Base-by-base conservation (phyloP, 2,329 filamentous ascomycete genomes). In the Polytolypa hystricis region DNA sequence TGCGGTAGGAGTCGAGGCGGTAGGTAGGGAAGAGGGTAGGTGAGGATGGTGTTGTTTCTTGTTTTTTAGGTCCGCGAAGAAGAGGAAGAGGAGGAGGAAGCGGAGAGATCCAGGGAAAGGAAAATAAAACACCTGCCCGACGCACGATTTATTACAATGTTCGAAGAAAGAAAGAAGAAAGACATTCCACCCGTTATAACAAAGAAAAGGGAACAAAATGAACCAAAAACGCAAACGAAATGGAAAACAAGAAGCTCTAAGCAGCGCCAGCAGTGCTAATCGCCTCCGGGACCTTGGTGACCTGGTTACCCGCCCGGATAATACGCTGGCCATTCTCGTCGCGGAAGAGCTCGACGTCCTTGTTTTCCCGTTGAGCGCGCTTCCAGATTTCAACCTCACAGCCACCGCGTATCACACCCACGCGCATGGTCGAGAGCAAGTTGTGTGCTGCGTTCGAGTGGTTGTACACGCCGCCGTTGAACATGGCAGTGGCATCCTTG, bases 381-480 rank as follows among this genome's bases (percentile, higher is more conserved):
- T 91, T 91, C 84, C 84, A 93, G 62, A 91, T 86, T 70, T 93
- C 84, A 18, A 93, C 84, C 60, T 91, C 84, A 57, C 82, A 85
- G 29, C 84, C 84, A 46, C 84, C 84, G 35, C 83, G 81, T 45
- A 93, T 80, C 33, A 93, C 84, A 61, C 83, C 84, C 10, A 91
- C 79, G 49, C 84, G 74, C 83, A 91, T 91, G 48, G 83, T 91
- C 5, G 81, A 86, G 45, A 93, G 72, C 42, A 91, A 64, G 66
- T 93, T 93, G 71, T 93, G 84, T 23, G 84, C 84, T 38, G 83
- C 84, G 64, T 93, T 93, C 58, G 80, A 85, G 70, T 93, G 84
- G 59, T 81, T 74, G 68, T 93, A 93, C 43, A 93, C 81, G 64
- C 84, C 84, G 47, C 84, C 84, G 61, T 93, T 93, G 74, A 93